phyloP scores from a whole-genome alignment of 2,329 filamentous ascomycete genomes.

The Arachnomyces sp. region DNA sequence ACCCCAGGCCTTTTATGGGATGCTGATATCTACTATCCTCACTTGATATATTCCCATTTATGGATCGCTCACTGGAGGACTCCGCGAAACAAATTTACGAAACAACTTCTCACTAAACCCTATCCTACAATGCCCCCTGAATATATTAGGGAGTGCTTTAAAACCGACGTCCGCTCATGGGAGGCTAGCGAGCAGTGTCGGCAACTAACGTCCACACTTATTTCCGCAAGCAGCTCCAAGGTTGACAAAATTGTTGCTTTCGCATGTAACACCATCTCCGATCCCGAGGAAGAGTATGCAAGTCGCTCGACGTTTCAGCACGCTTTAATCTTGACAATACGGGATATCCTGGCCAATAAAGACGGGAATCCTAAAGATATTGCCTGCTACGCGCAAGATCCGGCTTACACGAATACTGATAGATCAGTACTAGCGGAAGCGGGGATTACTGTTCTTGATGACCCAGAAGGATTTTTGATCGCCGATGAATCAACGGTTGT shows the following conservation, averaged over 20 bases:
- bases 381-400: slow-evolving; percentile 22
- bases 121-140: too few species aligned
- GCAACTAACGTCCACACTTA: slow-evolving; percentile 3
- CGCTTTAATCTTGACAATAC: slow-evolving; percentile 18
- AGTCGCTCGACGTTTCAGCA: slow-evolving; percentile 14
- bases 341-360: slow-evolving; percentile 9
- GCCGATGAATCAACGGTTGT: slow-evolving; percentile 31
- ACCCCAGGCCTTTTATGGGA: too few species aligned
- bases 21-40: too few species aligned
- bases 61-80: neutral
- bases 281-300: neutral
- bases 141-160: neutral
- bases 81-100: slow-evolving; percentile 2
- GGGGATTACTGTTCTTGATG: slow-evolving; percentile 19
- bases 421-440: slow-evolving; percentile 11
- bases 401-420: slow-evolving; percentile 18
- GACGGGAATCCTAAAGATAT: slow-evolving; percentile 1
- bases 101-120: neutral
- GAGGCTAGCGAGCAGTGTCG: slow-evolving; percentile 6
- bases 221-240: neutral
- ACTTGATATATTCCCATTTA: too few species aligned
- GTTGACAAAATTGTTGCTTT: slow-evolving; percentile 10
- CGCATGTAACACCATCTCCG: slow-evolving; percentile 3
- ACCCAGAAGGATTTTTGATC: slow-evolving; percentile 28
- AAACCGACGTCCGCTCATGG: slow-evolving; percentile 1